Evolutionary conservation across 192 early-diverging fungal genomes (phyloP), one percentile per base, ranked within the genome.

Genomic region (Backusella liffmaniae): DNA sequence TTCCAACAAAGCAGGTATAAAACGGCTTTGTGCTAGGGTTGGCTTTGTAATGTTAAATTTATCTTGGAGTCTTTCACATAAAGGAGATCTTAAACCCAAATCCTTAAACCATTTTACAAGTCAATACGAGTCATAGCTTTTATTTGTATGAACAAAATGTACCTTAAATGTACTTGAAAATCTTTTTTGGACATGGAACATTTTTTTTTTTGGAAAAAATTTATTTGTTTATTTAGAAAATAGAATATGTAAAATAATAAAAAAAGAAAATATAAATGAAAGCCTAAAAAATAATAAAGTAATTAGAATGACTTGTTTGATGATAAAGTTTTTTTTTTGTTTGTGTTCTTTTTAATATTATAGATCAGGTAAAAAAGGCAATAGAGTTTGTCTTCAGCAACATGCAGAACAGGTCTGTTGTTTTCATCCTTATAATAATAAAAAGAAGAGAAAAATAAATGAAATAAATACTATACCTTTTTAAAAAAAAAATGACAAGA

Each of bases 1-100:
- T 4, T 72, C 18, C 0, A 86, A 71, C 23, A 87, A 83, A 12
- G 79, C 68, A 1, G 87, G 85, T 9, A 88, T 86, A 37, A 85
- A 82, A 34, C 69, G 36, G 21, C 62, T 23, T 71, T 90, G 88
- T 15, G 83, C 76, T 23, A 26, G n/a, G 29, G 88, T 87, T 13
- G 88, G 88, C 13, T 56, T 32, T 49, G 12, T 71, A 39, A 86
- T 77, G 39, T 77, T 44, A 41, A 78, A 86, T 21, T 77, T 70
- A 23, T 39, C 30, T 10, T 56, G 37, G 23, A 86, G 42, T 18
- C 37, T 73, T 49, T 77, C 30, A 34, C 76, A 80, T 18, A 80
- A 65, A 1, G 65, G 35, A 6, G 42, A n/a, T 4, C 39, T 59
- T 15, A 83, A 67, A 0, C 82, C 82, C 16, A 80, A 74, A 18